Base-by-base conservation (phyloP, 257 asterid species). In the Solanum clarkiae region DNA sequence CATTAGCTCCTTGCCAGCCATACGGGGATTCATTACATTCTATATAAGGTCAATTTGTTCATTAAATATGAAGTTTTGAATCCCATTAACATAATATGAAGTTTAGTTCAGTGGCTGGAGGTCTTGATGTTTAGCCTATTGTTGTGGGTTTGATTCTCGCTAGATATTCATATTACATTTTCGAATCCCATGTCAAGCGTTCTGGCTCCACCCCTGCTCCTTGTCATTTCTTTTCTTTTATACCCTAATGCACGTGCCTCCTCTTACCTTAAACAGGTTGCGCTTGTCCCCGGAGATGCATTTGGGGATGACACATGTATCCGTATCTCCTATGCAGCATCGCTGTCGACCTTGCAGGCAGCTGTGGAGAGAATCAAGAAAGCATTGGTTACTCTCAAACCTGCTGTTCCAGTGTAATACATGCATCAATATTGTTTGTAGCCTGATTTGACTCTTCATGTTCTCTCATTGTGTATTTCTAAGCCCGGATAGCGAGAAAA, bases 221-320 rank as follows among this genome's bases (percentile, higher is more conserved):
- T 32, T 17, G 22, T 44, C 77, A 7, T 68, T 16, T 42, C 6
- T 49, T 4, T 49, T 69, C 13, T 45, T 32, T 14, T 87, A 74
- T 14, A 0, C 9, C 44, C 82, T 75, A 49, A 49, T 24, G 82
- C 47, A 29, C 9, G 65, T 54, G 65, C 47, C 6, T 9, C 7
- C 62, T 26, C 62, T 49, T 29, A 45, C 55, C 60, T 5, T 32
- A 49, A 42, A 66, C 90, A 95, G 98, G 98, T 95, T 80, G 99
- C 99, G 54, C 95, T 95, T 53, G 97, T 94, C 26, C 99, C 99
- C 0, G 99, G 99, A 10, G 96, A 92, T 84, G 99, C 99, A 71
- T 95, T 95, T 68, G 99, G 99, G 9, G 98, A 95, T 20, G 99
- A 95, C 85, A 93, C 90, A 5, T 94, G 99, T 90, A 92, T 95